Percentiles rank a stretch among this genome's conserved stretches.
phyloP scores from a whole-genome alignment of 2,329 filamentous ascomycete species.

The Periconia macrospinosa region DNA sequence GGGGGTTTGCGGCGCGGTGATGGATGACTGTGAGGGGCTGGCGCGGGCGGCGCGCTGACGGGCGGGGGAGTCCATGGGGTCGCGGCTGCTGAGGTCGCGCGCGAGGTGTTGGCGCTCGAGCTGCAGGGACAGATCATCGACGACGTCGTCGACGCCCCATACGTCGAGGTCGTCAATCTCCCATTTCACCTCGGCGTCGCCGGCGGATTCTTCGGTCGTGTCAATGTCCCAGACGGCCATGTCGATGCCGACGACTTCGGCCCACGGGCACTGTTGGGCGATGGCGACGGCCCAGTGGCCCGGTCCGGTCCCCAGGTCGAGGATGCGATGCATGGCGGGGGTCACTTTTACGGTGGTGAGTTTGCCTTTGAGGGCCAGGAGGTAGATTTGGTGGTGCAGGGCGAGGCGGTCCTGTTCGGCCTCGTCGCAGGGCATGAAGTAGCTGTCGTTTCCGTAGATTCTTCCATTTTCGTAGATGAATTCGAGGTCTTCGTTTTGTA shows the following conservation, averaged over 20 bases:
- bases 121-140: slow-evolving; percentile 27
- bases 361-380: slow-evolving; percentile 43
- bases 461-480: slow-evolving; percentile 64
- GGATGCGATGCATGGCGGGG: slow-evolving; percentile 29
- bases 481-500: slow-evolving; percentile 54
- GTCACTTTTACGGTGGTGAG: slow-evolving; percentile 39
- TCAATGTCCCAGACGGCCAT: slow-evolving; percentile 54
- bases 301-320: slow-evolving; percentile 52
- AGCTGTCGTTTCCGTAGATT: slow-evolving; percentile 62
- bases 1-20: slow-evolving; percentile 16
- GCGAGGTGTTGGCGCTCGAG: slow-evolving; percentile 29
- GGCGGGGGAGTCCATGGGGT: slow-evolving; percentile 18
- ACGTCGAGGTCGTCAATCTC: slow-evolving; percentile 44
- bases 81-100: slow-evolving; percentile 22
- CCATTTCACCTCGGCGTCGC: slow-evolving; percentile 32
- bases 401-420: slow-evolving; percentile 65
- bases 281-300: slow-evolving; percentile 55
- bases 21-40: slow-evolving; percentile 1
- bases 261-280: slow-evolving; percentile 46
- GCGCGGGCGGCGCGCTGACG: slow-evolving; percentile 7
- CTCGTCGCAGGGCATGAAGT: slow-evolving; percentile 69
- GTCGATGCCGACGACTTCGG: slow-evolving; percentile 55
- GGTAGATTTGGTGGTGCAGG: slow-evolving; percentile 65
- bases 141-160: slow-evolving; percentile 29
- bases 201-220: slow-evolving; percentile 46